A percentile compares a stretch with the other conserved stretches of the same genome.
These are phyloP conservation scores for Heritiera littoralis DNA, from an alignment of 345 rosid species.

Conservation along the genomic window DNA sequence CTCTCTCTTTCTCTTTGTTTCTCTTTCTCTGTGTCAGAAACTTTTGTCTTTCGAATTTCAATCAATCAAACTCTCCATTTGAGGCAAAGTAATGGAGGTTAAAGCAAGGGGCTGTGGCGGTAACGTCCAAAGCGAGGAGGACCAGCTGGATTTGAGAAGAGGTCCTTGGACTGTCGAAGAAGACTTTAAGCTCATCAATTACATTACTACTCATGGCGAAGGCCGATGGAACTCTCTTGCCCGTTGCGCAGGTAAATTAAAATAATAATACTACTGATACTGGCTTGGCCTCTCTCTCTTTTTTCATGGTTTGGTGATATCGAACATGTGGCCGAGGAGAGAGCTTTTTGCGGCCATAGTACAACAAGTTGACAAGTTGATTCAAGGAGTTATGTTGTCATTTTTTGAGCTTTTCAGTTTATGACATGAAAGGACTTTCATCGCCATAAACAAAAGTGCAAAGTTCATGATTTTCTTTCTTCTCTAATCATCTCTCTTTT, in stretches of 20 bases:
- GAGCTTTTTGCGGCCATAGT: not conserved
- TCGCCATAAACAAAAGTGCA: slow-evolving; percentile 36
- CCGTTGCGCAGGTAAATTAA: slow-evolving; percentile 66
- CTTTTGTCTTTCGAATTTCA: slow-evolving; percentile 21
- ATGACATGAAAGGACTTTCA: slow-evolving; percentile 25
- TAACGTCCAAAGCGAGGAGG: slow-evolving; percentile 50
- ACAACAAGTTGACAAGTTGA: slow-evolving; percentile 38
- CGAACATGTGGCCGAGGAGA: slow-evolving; percentile 15
- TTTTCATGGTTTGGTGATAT: not conserved
- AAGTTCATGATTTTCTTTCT: slow-evolving; percentile 25
- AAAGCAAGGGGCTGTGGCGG: slow-evolving; percentile 36
- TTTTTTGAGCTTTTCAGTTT: not conserved
- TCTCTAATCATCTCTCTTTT: slow-evolving; percentile 3
- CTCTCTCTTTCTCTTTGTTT: not conserved
- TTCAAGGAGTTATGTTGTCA: slow-evolving; percentile 32
- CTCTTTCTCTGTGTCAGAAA: slow-evolving; percentile 20
- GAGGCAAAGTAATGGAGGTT: slow-evolving; percentile 47
- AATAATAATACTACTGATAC: no score
- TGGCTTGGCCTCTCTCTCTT: not conserved
- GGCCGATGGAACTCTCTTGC: slow-evolving; percentile 97
- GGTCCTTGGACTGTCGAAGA: slow-evolving; percentile 97
- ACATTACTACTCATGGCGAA: slow-evolving; percentile 79
- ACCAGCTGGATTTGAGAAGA: slow-evolving; percentile 54
- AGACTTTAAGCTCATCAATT: slow-evolving; percentile 78
- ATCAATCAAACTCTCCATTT: slow-evolving; percentile 37